Evolutionary conservation across 2,329 filamentous ascomycete genomes (phyloP), one percentile per base, ranked within the genome.

Genomic region (Paramyrothecium roridum): DNA sequence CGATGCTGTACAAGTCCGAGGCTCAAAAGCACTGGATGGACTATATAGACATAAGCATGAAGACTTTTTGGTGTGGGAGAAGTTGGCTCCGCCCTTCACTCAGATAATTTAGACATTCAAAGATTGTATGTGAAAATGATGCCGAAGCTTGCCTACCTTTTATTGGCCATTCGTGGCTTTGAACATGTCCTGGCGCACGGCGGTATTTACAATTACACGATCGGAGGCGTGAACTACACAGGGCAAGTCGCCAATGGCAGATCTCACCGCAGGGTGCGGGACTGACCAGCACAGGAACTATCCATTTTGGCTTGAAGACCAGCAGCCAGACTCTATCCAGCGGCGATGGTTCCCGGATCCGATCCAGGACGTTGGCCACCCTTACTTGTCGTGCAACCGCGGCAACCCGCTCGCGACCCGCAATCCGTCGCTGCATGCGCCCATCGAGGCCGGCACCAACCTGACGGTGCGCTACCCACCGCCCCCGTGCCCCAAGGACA

Each of bases 391-490:
- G 8, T 58, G 56, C 48, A 58, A 58, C 48, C 56, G 56, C 8
- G 54, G 52, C 8, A 56, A 60, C 37, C 58, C 56, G 13, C 40
- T 60, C 13, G 56, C 56, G 34, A 54, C 55, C 30, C 33, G 50
- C 16, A n/a, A 48, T 12, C 37, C 56, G 8, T 55, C 26, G 13
- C 30, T 59, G 10, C 57, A 55, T 22, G 52, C 57, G 4, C 52
- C 71, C 30, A 68, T 81, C 57, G 66, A 72, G 12, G 78, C 80
- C 7, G 81, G 81, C 40, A 59, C 67, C 16, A 75, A 71, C 49
- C 70, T 83, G 53, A 77, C 76, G 8, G 77, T 80, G 17, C 67
- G 75, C 59, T 53, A 53, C 45, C 30, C 26, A 10, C 43, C 52
- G 11, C 52, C 52, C 10, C 20, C 19, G 16, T 48, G 34, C 17